A percentile compares a stretch with the other conserved stretches of the same genome.
Conservation (phyloP, 306 rosid genomes). For the Casuarina glauca region DNA sequence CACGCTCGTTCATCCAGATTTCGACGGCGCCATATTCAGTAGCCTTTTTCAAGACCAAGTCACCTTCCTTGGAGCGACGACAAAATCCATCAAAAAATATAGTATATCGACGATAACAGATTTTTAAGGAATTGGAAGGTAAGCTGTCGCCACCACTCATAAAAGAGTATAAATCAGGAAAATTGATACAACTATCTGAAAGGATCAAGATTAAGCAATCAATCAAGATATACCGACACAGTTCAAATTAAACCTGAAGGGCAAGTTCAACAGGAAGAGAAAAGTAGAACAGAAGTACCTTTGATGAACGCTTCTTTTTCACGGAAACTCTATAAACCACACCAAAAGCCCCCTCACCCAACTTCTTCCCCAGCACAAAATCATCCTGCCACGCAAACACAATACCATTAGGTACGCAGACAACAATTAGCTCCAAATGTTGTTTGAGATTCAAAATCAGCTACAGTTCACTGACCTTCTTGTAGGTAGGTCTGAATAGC, state of each 20-base stretch:
- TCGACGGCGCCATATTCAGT: conserved; percentile 95
- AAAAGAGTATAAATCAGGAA: neutral
- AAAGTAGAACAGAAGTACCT: conserved; percentile 40
- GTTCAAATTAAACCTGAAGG: neutral
- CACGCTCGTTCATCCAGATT: conserved; percentile 99
- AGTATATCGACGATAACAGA: conserved; percentile 10
- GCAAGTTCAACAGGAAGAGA: neutral
- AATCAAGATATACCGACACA: neutral
- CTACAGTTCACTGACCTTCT: conserved; percentile 49
- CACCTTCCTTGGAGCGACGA: conserved; percentile 75
- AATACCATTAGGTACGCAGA: neutral
- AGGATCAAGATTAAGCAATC: neutral
- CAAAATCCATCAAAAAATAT: conserved; percentile 33
- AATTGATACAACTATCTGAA: conserved; percentile 1
- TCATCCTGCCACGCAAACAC: conserved; percentile 64
- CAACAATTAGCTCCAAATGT: neutral
- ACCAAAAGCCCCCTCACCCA: conserved; percentile 97
- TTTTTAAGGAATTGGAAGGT: conserved; percentile 8
- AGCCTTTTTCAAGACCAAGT: conserved; percentile 88
- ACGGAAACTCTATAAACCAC: conserved; percentile 74
- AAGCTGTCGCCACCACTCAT: conserved; percentile 4
- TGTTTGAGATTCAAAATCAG: conserved; percentile 5
- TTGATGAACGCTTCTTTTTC: conserved; percentile 71
- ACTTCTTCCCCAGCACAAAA: conserved; percentile 84
- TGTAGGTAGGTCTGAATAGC: conserved; percentile 68